These are phyloP conservation scores for Xylaria sp. DNA, from an alignment of 2,329 filamentous ascomycete genomes.

Conservation along the genomic window DNA sequence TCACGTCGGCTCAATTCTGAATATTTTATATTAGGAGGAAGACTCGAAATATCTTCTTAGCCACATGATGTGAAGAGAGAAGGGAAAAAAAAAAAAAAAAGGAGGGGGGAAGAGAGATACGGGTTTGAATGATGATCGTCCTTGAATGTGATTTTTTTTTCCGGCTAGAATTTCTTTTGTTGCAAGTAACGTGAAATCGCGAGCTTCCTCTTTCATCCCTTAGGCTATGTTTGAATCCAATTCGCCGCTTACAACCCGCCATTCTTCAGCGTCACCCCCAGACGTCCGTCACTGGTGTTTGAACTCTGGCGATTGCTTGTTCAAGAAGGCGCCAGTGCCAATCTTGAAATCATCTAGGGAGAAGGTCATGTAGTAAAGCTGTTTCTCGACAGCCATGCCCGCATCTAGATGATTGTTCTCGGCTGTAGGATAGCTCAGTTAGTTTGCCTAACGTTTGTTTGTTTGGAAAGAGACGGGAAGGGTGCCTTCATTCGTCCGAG, in stretches of 20 bases:
- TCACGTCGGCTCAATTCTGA: slow-evolving; percentile 17
- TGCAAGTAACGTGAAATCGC: neutral
- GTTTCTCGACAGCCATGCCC: slow-evolving; percentile 46
- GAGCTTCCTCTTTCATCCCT: neutral
- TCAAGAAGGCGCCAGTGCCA: slow-evolving; percentile 49
- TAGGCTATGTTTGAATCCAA: neutral
- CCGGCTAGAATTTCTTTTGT: too few species aligned
- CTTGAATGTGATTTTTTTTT: too few species aligned
- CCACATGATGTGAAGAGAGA: neutral
- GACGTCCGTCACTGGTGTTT: slow-evolving; percentile 24
- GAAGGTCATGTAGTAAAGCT: slow-evolving; percentile 47
- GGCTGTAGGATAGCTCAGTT: slow-evolving; percentile 40
- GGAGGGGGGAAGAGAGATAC: too few species aligned
- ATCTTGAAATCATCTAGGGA: slow-evolving; percentile 47
- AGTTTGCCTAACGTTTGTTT: slow-evolving; percentile 11
- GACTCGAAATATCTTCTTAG: neutral
- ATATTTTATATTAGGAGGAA: too few species aligned
- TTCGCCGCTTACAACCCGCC: neutral
- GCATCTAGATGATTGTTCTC: slow-evolving; percentile 49
- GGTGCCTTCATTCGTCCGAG: neutral
- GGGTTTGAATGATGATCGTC: neutral
- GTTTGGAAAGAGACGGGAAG: too few species aligned
- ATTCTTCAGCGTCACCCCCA: neutral
- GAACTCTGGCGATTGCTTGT: slow-evolving; percentile 43
- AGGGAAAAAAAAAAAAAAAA: neutral